Base-by-base conservation (phyloP, 495 filamentous ascomycete genomes). In the Lasiosphaeris hirsuta region DNA sequence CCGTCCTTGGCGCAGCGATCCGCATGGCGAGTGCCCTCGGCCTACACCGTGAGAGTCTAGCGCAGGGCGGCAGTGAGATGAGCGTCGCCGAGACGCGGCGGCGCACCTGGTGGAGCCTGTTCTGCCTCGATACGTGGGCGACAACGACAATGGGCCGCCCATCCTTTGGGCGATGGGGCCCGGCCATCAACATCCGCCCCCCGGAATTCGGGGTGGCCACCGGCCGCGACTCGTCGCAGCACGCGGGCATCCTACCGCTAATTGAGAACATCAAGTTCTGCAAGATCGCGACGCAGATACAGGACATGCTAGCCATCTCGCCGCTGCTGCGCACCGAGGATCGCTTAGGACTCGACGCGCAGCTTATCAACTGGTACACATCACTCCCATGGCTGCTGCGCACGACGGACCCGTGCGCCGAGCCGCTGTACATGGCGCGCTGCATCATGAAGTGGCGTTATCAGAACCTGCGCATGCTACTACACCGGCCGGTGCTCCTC, bases 361-460 rank as follows among this genome's bases (percentile, higher is more conserved):
- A 89, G 63, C 79, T 92, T 0, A 77, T 86, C 10, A 78, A 78
- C 60, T 91, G 88, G 88, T 86, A 86, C 71, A 81, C 85, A 30
- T 84, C 81, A 34, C 80, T 92, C 0, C 89, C 89, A 0, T 84
- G 84, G 65, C 80, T 91, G 4, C 79, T 92, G 18, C 81, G 82
- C 54, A 83, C 84, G 10, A 85, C 83, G 33, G 82, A 88, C 61
- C 82, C 86, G 3, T 89, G 86, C 69, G 84, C 86, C 0, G 85
- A 88, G 59, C 82, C 85, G 1, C 81, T 91, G 23, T 81, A 82
- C 57, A 85, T 85, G 54, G 83, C 86, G 0, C 78, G 87, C 54
- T 84, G 84, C 51, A 82, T 91, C 63, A 91, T 90, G 86, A 86
- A 89, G 65, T 92, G 89, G 89, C 80, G 88, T 13, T 91, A 87